Percentiles rank a stretch among this genome's conserved stretches.
These are phyloP conservation scores for Neoscytalidium dimidiatum DNA, from an alignment of 2,329 filamentous ascomycete species.

Conservation along the genomic window DNA sequence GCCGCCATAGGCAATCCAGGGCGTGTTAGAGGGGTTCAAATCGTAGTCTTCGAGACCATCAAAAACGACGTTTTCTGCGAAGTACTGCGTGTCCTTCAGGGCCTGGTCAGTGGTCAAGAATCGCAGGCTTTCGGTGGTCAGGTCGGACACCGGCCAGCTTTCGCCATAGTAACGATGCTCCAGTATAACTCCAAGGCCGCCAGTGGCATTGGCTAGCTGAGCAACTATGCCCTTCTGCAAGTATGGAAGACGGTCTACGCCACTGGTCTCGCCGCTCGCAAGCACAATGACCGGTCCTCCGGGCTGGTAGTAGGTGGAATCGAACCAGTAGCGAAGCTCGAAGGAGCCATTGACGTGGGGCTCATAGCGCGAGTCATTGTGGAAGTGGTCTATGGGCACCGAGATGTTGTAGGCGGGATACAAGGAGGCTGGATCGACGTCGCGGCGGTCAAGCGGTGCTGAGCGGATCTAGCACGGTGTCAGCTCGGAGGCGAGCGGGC, in stretches of 20 bases:
- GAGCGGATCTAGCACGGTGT: constrained; percentile 1
- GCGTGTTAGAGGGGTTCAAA: constrained; percentile 64
- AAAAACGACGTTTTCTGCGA: constrained; percentile 72
- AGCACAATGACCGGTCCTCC: constrained; percentile 83
- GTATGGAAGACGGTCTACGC: constrained; percentile 64
- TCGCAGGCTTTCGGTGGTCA: constrained; percentile 70
- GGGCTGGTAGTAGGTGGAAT: constrained; percentile 70
- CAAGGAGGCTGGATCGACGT: constrained; percentile 36
- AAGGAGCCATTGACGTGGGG: constrained; percentile 72
- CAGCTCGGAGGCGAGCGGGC: not conserved
- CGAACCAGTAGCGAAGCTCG: constrained; percentile 79
- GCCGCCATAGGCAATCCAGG: constrained; percentile 80
- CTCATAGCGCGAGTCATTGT: constrained; percentile 75
- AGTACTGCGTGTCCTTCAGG: constrained; percentile 78
- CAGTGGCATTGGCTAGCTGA: constrained; percentile 68
- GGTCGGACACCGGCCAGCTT: constrained; percentile 68
- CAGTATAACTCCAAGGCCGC: constrained; percentile 76
- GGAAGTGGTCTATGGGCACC: constrained; percentile 76
- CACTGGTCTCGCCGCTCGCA: constrained; percentile 69
- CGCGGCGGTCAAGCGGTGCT: constrained; percentile 11
- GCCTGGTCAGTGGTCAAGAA: constrained; percentile 85
- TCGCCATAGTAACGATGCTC: constrained; percentile 87
- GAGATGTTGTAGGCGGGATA: constrained; percentile 56
- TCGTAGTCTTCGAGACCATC: constrained; percentile 67
- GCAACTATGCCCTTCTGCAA: constrained; percentile 77